A percentile compares a stretch with the other conserved stretches of the same genome.
Conservation (phyloP, 2,329 filamentous ascomycete genomes). For the Claviceps pazoutovae region DNA sequence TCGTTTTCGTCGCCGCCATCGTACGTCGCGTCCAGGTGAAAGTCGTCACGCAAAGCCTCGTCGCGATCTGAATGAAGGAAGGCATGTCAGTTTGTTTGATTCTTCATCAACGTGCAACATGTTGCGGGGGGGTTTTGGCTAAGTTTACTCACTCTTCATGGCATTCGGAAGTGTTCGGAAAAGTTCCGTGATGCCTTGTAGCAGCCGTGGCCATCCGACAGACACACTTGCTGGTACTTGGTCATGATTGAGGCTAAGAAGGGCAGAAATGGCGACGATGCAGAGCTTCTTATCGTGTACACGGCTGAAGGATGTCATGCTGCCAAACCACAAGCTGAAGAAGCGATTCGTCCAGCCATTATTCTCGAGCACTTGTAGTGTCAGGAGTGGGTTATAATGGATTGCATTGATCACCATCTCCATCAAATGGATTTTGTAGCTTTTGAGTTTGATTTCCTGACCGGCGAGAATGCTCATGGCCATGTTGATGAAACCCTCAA, state of each 20-base stretch:
- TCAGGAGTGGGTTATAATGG: constrained; percentile 85
- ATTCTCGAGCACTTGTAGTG: constrained; percentile 74
- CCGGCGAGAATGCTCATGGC: constrained; percentile 70
- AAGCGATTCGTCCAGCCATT: constrained; percentile 98
- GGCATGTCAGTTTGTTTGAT: not conserved
- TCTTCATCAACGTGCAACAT: too few species aligned
- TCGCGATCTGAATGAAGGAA: constrained; percentile 56
- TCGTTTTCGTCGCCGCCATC: constrained; percentile 63
- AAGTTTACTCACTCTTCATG: constrained; percentile 55
- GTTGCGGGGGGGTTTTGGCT: too few species aligned
- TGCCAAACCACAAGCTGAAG: constrained; percentile 96
- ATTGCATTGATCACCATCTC: constrained; percentile 98
- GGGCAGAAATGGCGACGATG: constrained; percentile 79
- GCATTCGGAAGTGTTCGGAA: constrained; percentile 86
- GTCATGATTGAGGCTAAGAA: constrained; percentile 65
- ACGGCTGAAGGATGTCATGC: constrained; percentile 81
- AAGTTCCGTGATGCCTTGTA: constrained; percentile 75
- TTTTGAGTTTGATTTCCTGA: constrained; percentile 74
- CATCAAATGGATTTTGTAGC: constrained; percentile 91
- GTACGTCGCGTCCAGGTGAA: constrained; percentile 50
- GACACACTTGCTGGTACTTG: constrained; percentile 87
- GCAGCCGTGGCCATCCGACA: constrained; percentile 83
- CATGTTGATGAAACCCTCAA: constrained; percentile 78
- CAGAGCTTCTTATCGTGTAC: constrained; percentile 99
- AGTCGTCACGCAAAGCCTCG: constrained; percentile 82